Percentiles rank a stretch among this genome's conserved stretches.
These are phyloP conservation scores for Eucalyptus polybractea DNA, from an alignment of 345 rosid species.

Conservation along the genomic window DNA sequence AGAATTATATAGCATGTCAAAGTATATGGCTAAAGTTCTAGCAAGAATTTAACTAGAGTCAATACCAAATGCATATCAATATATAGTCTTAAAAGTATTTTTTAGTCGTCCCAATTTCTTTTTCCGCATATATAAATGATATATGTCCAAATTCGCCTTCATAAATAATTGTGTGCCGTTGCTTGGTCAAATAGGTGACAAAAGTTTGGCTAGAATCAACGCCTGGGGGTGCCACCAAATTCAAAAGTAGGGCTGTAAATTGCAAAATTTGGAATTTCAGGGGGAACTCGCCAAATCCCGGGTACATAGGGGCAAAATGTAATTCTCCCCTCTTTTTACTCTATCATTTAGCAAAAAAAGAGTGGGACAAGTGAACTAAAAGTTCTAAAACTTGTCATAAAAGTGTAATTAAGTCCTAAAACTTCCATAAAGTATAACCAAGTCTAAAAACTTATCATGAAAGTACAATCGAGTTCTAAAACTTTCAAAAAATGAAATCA, in stretches of 20 bases:
- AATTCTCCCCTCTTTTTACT: background rate
- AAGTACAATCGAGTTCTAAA: rapidly evolving
- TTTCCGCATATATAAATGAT: background rate
- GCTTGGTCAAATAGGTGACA: background rate
- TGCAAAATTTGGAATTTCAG: background rate
- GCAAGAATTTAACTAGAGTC: background rate
- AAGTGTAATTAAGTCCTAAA: background rate
- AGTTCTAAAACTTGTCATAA: too few species aligned
- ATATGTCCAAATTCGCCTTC: background rate
- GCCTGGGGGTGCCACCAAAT: background rate
- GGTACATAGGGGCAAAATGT: background rate
- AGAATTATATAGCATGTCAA: background rate
- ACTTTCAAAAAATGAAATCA: too few species aligned
- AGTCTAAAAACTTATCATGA: too few species aligned
- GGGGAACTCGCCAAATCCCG: background rate
- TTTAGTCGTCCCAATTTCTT: background rate
- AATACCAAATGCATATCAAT: background rate
- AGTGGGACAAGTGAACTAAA: background rate
- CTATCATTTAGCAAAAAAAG: background rate
- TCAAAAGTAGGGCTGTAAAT: background rate
- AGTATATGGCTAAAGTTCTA: background rate
- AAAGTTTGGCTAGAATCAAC: background rate
- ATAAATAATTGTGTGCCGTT: background rate
- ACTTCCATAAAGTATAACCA: too few species aligned
- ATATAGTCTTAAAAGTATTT: background rate